These are phyloP conservation scores for Sonneratia alba DNA, from an alignment of 345 rosid genomes.

Conservation along the genomic window DNA sequence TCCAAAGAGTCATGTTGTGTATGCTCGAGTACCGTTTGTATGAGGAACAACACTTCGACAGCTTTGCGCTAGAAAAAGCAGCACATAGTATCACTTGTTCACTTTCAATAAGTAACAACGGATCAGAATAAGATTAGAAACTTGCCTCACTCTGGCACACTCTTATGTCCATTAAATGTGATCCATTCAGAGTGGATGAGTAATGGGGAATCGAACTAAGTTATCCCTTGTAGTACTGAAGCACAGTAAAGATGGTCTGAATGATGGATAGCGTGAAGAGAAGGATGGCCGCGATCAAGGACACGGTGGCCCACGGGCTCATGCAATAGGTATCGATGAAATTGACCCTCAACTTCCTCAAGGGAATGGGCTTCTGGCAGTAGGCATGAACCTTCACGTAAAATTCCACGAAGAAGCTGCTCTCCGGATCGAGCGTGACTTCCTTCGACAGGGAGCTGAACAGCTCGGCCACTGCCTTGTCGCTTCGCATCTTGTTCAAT, in stretches of 20 bases:
- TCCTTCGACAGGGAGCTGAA: slow-evolving; percentile 32
- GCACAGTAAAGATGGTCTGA: slow-evolving; percentile 17
- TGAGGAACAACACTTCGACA: too few relatives aligned
- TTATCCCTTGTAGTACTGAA: too few relatives aligned
- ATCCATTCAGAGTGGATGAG: too few relatives aligned
- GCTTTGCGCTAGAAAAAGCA: too few relatives aligned
- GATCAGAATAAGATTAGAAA: too few relatives aligned
- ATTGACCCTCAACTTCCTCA: slow-evolving; percentile 38
- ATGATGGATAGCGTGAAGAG: slow-evolving; percentile 34
- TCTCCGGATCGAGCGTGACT: slow-evolving; percentile 25
- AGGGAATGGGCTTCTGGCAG: slow-evolving; percentile 17
- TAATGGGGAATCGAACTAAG: too few relatives aligned
- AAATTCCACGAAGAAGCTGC: slow-evolving; percentile 15
- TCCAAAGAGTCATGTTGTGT: too few relatives aligned
- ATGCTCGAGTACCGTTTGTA: too few relatives aligned
- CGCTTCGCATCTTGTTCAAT: slow-evolving; percentile 26
- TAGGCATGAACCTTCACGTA: slow-evolving; percentile 21
- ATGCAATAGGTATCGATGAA: slow-evolving; percentile 34
- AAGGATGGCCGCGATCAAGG: slow-evolving; percentile 29
- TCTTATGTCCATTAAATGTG: too few relatives aligned
- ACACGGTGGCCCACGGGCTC: slow-evolving; percentile 39
- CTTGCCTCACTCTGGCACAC: too few relatives aligned
- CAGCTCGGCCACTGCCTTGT: slow-evolving; percentile 30
- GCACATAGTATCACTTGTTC: too few relatives aligned
- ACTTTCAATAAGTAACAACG: too few relatives aligned